Evolutionary conservation across 345 rosid species (phyloP).

Genomic region (Lumnitzera racemosa): DNA sequence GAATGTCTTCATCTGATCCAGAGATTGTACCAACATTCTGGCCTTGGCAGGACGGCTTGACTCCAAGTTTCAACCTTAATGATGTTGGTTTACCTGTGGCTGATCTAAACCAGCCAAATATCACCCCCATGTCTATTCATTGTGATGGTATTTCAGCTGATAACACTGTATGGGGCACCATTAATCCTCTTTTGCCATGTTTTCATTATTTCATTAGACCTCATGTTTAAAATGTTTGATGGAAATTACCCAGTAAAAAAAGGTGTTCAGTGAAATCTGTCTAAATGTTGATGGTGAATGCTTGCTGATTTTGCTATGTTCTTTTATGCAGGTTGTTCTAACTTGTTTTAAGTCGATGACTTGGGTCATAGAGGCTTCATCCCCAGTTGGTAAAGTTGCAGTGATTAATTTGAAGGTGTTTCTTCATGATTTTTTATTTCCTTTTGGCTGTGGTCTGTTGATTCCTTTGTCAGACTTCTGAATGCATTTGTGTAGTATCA

Average conservation of each 20-base stretch:
- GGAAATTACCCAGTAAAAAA: not conserved
- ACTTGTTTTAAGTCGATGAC: conserved; percentile 67
- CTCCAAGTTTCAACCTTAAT: conserved; percentile 41
- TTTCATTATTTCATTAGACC: not conserved
- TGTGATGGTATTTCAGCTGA: conserved; percentile 30
- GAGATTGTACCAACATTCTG: conserved; percentile 40
- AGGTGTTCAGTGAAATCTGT: not conserved
- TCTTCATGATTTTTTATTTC: conserved; percentile 1
- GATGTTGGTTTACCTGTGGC: conserved; percentile 37
- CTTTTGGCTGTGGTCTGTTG: not conserved
- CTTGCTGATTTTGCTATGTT: not conserved
- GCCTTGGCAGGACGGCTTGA: conserved; percentile 51
- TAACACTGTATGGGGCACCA: conserved; percentile 26
- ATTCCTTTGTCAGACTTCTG: conserved; percentile 1
- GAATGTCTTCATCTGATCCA: conserved; percentile 20
- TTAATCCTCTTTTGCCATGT: not conserved
- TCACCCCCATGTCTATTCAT: conserved; percentile 40
- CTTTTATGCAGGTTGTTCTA: conserved; percentile 43
- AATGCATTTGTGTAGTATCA: too few species aligned
- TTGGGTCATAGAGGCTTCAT: conserved; percentile 47
- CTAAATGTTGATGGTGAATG: not conserved
- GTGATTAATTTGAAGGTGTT: conserved; percentile 53
- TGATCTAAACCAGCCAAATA: conserved; percentile 52
- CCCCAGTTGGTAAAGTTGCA: conserved; percentile 41
- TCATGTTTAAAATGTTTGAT: not conserved